These are phyloP conservation scores for Neospermospora avenae DNA, from an alignment of 2,329 filamentous ascomycete species.

Conservation along the genomic window DNA sequence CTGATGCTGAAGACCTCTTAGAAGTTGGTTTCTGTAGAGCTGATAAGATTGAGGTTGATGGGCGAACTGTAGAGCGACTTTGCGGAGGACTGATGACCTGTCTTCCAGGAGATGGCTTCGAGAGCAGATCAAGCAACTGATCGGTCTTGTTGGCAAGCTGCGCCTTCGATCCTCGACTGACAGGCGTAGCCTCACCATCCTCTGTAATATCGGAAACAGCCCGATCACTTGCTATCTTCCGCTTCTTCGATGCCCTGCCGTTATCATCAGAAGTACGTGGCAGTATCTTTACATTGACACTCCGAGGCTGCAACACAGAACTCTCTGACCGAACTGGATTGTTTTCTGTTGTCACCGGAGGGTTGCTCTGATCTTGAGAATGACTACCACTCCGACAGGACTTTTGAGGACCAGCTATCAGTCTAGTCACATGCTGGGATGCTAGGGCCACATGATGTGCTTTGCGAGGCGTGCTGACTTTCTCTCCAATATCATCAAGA, in stretches of 20 bases:
- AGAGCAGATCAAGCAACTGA: constrained; percentile 22
- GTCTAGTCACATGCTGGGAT: neutral
- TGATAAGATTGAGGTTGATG: neutral
- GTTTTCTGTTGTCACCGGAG: neutral
- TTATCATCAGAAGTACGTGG: constrained; percentile 22
- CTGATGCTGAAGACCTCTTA: neutral
- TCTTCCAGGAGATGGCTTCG: constrained; percentile 26
- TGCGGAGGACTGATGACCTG: constrained; percentile 13
- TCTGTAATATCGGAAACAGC: constrained; percentile 25
- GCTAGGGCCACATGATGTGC: constrained; percentile 17
- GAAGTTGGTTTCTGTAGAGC: neutral
- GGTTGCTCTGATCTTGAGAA: neutral
- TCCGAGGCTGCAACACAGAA: constrained; percentile 27
- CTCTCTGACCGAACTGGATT: neutral
- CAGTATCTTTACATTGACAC: constrained; percentile 29
- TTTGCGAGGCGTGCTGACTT: constrained; percentile 36
- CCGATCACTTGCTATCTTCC: constrained; percentile 18
- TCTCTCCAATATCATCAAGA: constrained; percentile 37
- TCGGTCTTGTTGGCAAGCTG: neutral
- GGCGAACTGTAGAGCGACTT: neutral
- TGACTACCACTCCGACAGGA: neutral
- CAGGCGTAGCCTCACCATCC: constrained; percentile 23
- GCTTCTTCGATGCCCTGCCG: constrained; percentile 16
- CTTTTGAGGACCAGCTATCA: neutral
- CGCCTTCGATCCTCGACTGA: neutral